A percentile compares a stretch with the other conserved stretches of the same genome.
Conservation (phyloP, 2,329 filamentous ascomycete species). For the Monosporascus sp. region DNA sequence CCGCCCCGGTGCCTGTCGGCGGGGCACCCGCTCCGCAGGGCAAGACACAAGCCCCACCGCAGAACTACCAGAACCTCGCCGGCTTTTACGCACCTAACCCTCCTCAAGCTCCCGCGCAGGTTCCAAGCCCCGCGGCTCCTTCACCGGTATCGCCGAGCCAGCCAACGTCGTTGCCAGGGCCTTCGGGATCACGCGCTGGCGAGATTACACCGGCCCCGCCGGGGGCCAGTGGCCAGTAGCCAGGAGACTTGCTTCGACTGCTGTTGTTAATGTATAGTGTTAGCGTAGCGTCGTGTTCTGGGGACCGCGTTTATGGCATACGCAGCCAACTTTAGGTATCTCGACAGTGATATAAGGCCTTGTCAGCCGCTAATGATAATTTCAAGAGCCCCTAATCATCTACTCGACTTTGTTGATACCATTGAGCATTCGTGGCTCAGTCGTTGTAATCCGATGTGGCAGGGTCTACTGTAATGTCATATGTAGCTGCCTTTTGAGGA, state of each 20-base stretch:
- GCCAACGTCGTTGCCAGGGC: background rate
- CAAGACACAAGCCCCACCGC: conserved; percentile 5
- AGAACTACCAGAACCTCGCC: conserved; percentile 31
- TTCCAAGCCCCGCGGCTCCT: background rate
- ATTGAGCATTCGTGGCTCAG: background rate
- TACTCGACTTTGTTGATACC: background rate
- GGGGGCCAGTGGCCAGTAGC: background rate
- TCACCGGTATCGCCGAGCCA: background rate
- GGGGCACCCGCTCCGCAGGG: conserved; percentile 1
- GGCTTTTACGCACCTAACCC: conserved; percentile 19
- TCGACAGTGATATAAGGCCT: conserved; percentile 1
- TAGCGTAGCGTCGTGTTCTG: background rate
- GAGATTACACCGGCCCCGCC: background rate
- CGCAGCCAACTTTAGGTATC: background rate
- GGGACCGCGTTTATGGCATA: background rate
- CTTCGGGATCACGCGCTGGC: background rate
- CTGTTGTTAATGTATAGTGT: background rate
- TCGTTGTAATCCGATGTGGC: too few species aligned
- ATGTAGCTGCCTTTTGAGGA: too few species aligned
- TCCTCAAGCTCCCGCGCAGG: background rate
- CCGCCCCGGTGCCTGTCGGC: background rate
- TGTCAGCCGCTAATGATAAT: conserved; percentile 6
- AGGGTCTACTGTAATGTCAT: too few species aligned
- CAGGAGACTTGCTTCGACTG: background rate
- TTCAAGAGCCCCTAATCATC: conserved; percentile 3